Base-by-base conservation (phyloP, 148 eudicot genomes). In the Cornus suecica region DNA sequence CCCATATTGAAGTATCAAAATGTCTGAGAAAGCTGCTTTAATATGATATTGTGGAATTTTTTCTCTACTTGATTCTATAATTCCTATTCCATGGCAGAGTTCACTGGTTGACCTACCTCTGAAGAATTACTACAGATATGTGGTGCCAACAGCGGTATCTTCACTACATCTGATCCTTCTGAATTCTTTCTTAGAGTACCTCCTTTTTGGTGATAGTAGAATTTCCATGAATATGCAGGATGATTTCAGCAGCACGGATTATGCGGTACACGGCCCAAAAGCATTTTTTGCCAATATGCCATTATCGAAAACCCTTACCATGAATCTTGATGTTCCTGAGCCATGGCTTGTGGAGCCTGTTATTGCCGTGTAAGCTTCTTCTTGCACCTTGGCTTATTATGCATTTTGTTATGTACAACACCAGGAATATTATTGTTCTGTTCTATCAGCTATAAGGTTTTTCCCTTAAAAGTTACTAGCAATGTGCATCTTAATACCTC, bases 231-330 rank as follows among this genome's bases (percentile, higher is more conserved):
- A 63, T 65, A 67, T 84, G 84, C 91, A 94, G 99, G 99, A 94
- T 84, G 99, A 94, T 81, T 94, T 94, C 75, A 91, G 99, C 84
- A 82, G 84, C 62, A 86, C 79, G 73, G 99, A 94, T 84, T 78
- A 80, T 64, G 82, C 90, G 23, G 90, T 94, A 45, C 76, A 87
- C 83, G 99, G 99, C 68, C 99, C 97, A 26, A 94, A 92, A 86
- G 99, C 99, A 68, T 90, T 94, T 83, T 94, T 94, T 78, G 97
- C 99, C 63, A 94, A 94, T 78, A 94, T 94, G 99, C 99, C 99
- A 51, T 86, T 90, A 32, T 89, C 99, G 15, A 92, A 94, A 79
- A 94, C 99, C 20, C 89, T 94, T 69, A 94, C 99, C 75, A 94
- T 94, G 99, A 94, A 92, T 90, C 96, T 94, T 84, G 99, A 94